phyloP scores from a whole-genome alignment of 306 rosid species.

The Erythrophleum fordii region DNA sequence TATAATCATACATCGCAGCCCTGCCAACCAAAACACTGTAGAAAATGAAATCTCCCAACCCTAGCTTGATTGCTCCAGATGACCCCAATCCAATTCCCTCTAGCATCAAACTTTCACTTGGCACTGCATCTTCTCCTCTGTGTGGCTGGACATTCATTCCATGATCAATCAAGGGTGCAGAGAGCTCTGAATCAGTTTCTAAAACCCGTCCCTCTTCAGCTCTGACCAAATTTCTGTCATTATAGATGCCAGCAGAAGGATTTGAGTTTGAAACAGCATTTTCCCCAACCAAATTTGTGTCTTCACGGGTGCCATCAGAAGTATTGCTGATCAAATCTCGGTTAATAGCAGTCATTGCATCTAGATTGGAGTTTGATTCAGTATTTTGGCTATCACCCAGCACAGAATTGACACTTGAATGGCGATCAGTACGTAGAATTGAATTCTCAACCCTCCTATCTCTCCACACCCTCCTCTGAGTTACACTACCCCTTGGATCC shows the following conservation, averaged over 20 bases:
- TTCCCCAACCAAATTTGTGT: conserved; percentile 23
- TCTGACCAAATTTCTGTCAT: conserved; percentile 42
- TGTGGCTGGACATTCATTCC: conserved; percentile 42
- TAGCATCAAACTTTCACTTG: conserved; percentile 59
- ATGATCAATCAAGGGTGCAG: conserved; percentile 61
- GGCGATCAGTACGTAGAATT: conserved; percentile 21
- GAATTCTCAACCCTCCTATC: conserved; percentile 56
- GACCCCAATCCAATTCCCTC: conserved; percentile 96
- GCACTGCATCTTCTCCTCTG: conserved; percentile 40
- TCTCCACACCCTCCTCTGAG: conserved; percentile 81
- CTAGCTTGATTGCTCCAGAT: conserved; percentile 91
- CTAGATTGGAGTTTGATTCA: conserved; percentile 36
- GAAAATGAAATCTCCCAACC: conserved; percentile 94
- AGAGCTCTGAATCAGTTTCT: conserved; percentile 50
- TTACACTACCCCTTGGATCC: conserved; percentile 36
- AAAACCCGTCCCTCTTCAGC: conserved; percentile 67
- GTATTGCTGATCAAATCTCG: conserved; percentile 31
- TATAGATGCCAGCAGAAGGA: conserved; percentile 20
- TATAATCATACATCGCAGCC: conserved; percentile 94
- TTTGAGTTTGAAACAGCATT: conserved; percentile 32
- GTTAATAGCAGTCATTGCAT: not conserved
- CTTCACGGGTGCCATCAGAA: conserved; percentile 26
- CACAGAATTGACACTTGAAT: conserved; percentile 35
- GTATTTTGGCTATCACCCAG: conserved; percentile 35
- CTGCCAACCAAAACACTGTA: conserved; percentile 96